Conservation (phyloP, 2,329 filamentous ascomycete genomes). For the Xylaria hypoxylon region DNA sequence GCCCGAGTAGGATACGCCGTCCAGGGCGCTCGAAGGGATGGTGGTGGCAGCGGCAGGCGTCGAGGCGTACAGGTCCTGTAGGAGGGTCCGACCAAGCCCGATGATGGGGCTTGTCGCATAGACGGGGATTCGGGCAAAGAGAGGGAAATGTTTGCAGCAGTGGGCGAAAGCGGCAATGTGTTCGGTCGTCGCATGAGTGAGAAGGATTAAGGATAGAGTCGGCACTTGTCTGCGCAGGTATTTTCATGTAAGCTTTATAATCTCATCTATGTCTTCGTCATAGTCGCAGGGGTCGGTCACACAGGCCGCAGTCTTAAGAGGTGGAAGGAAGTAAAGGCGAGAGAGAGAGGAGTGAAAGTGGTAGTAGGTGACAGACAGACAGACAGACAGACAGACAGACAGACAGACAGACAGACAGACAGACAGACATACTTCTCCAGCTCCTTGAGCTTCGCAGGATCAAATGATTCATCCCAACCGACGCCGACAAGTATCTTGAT, state of each 20-base stretch:
- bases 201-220: slow-evolving; percentile 89
- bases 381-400: no score
- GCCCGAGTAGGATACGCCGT: slow-evolving; percentile 68
- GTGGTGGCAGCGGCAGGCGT: slow-evolving; percentile 88
- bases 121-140: slow-evolving; percentile 90
- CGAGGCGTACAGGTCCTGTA: slow-evolving; percentile 93
- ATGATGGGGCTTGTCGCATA: slow-evolving; percentile 96
- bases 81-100: slow-evolving; percentile 87
- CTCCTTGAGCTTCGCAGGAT: slow-evolving; percentile 82
- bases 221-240: slow-evolving; percentile 76
- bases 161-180: slow-evolving; percentile 95
- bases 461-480: slow-evolving; percentile 95
- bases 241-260: not conserved
- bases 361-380: slow-evolving; percentile 13
- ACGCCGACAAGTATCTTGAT: slow-evolving; percentile 95
- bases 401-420: no score
- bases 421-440: slow-evolving; percentile 92
- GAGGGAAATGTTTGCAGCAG: slow-evolving; percentile 95
- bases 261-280: not conserved
- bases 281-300: no score
- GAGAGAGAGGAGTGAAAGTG: not conserved
- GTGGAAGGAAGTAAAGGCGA: no score
- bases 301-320: no score
- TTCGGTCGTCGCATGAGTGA: slow-evolving; percentile 91
- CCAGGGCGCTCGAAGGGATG: slow-evolving; percentile 78